Percentiles rank a stretch among this genome's conserved stretches.
Evolutionary conservation across 1,284 basidiomycete genomes (phyloP).

Genomic region (Meira nashicola): DNA sequence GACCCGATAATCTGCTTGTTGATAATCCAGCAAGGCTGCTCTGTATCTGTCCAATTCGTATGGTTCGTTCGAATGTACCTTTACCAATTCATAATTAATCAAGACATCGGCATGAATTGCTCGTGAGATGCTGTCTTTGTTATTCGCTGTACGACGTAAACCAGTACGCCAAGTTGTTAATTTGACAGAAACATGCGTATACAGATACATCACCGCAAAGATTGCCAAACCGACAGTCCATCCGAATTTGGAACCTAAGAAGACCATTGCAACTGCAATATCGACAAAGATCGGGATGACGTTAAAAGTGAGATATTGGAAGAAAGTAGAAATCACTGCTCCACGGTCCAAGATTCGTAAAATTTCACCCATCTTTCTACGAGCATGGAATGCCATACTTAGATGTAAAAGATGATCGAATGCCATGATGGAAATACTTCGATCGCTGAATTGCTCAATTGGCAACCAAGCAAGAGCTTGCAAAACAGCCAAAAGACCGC

Average conservation of each 20-base stretch:
- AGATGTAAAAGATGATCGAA: conserved; percentile 56
- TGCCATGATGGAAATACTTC: conserved; percentile 50
- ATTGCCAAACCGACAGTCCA: conserved; percentile 71
- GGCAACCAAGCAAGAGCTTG: conserved; percentile 61
- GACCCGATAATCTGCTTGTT: conserved; percentile 68
- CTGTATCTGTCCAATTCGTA: conserved; percentile 72
- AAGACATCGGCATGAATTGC: conserved; percentile 46
- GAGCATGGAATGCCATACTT: conserved; percentile 77
- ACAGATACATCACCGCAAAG: conserved; percentile 69
- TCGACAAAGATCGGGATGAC: conserved; percentile 76
- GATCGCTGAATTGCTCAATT: conserved; percentile 73
- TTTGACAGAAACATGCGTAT: conserved; percentile 65
- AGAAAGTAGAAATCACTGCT: conserved; percentile 57
- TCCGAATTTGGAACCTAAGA: conserved; percentile 63
- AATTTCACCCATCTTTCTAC: conserved; percentile 65
- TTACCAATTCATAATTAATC: conserved; percentile 55
- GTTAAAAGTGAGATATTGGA: conserved; percentile 64
- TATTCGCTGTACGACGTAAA: conserved; percentile 56
- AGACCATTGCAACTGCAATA: conserved; percentile 58
- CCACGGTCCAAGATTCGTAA: conserved; percentile 66
- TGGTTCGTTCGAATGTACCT: conserved; percentile 75
- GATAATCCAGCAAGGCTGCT: conserved; percentile 70
- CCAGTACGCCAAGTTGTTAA: conserved; percentile 70
- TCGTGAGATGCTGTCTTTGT: conserved; percentile 39
- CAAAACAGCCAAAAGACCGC: conserved; percentile 45